These are phyloP conservation scores for Thalassiosira oceanica DNA, from an alignment of 352 stramenopile genomes.

Conservation along the genomic window DNA sequence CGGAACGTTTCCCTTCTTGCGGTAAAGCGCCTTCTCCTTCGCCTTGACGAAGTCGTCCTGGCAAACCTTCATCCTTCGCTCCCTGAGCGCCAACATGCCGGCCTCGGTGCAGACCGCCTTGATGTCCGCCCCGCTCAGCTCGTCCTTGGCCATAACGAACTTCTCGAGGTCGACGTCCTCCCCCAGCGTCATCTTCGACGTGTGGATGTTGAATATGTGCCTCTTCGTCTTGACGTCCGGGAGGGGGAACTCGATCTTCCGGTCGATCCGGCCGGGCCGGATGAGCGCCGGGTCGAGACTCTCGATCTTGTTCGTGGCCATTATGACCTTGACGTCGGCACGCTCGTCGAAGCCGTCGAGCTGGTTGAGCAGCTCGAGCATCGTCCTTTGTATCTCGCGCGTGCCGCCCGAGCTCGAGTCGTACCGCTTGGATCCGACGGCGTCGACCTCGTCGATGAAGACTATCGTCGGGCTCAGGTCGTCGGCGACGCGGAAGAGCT, in stretches of 20 bases:
- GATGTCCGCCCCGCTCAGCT: slow-evolving; percentile 99
- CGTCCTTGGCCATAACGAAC: slow-evolving; percentile 99
- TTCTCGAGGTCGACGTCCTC: slow-evolving; percentile 99
- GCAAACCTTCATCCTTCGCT: slow-evolving; percentile 99
- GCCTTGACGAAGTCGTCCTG: slow-evolving; percentile 99
- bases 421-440: slow-evolving; percentile 98
- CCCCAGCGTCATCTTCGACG: slow-evolving; percentile 94
- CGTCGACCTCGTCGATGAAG: slow-evolving; percentile 99
- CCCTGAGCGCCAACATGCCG: slow-evolving; percentile 96
- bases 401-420: slow-evolving; percentile 97
- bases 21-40: slow-evolving; percentile 99
- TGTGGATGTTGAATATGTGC: slow-evolving; percentile 99
- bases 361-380: slow-evolving; percentile 99
- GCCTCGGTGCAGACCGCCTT: slow-evolving; percentile 99
- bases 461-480: slow-evolving; percentile 98
- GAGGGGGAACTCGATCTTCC: slow-evolving; percentile 99
- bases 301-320: slow-evolving; percentile 99
- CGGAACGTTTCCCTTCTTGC: slow-evolving; percentile 99
- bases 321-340: slow-evolving; percentile 99
- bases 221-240: slow-evolving; percentile 99
- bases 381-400: slow-evolving; percentile 99
- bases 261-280: slow-evolving; percentile 98
- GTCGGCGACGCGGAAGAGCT: slow-evolving; percentile 98
- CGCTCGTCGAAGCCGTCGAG: slow-evolving; percentile 99
- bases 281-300: slow-evolving; percentile 98